These are phyloP conservation scores for Hyaloperonospora brassicae DNA, from an alignment of 352 stramenopile genomes.

Conservation along the genomic window DNA sequence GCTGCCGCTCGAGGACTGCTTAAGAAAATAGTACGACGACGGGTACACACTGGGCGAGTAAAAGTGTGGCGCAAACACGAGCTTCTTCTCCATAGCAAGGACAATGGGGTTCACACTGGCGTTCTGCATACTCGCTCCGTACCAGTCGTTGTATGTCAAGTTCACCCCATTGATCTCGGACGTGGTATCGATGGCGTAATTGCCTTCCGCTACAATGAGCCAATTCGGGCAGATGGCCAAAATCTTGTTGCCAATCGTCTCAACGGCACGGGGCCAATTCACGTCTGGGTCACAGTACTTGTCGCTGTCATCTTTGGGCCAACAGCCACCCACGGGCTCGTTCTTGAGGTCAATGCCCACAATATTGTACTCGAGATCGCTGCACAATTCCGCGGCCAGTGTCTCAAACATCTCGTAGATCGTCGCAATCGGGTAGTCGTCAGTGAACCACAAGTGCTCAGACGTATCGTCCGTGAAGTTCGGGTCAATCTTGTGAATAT, in stretches of 20 bases:
- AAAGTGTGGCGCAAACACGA: slow-evolving; percentile 78
- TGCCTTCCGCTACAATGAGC: slow-evolving; percentile 66
- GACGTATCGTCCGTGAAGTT: slow-evolving; percentile 59
- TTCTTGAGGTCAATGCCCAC: slow-evolving; percentile 82
- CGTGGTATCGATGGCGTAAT: slow-evolving; percentile 37
- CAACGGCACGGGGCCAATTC: slow-evolving; percentile 70
- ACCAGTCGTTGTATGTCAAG: slow-evolving; percentile 74
- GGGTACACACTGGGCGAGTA: slow-evolving; percentile 78
- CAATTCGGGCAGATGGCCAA: slow-evolving; percentile 65
- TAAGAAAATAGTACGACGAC: slow-evolving; percentile 63
- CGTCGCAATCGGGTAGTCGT: slow-evolving; percentile 35
- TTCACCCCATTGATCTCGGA: slow-evolving; percentile 51
- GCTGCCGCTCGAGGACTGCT: slow-evolving; percentile 34
- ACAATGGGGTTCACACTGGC: slow-evolving; percentile 58
- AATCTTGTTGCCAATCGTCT: slow-evolving; percentile 55
- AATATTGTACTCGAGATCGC: slow-evolving; percentile 77
- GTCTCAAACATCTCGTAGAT: slow-evolving; percentile 73
- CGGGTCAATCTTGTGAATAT: slow-evolving; percentile 82
- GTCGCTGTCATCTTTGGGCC: slow-evolving; percentile 50
- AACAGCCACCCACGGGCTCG: slow-evolving; percentile 64
- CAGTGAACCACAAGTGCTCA: slow-evolving; percentile 70
- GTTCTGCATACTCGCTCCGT: slow-evolving; percentile 75
- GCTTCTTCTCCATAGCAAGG: slow-evolving; percentile 50
- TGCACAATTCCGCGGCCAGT: slow-evolving; percentile 57
- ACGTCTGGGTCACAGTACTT: slow-evolving; percentile 38